Evolutionary conservation across 352 stramenopile species (phyloP), one percentile per base, ranked within the genome.

Genomic region (Nothophytophthora sp.): DNA sequence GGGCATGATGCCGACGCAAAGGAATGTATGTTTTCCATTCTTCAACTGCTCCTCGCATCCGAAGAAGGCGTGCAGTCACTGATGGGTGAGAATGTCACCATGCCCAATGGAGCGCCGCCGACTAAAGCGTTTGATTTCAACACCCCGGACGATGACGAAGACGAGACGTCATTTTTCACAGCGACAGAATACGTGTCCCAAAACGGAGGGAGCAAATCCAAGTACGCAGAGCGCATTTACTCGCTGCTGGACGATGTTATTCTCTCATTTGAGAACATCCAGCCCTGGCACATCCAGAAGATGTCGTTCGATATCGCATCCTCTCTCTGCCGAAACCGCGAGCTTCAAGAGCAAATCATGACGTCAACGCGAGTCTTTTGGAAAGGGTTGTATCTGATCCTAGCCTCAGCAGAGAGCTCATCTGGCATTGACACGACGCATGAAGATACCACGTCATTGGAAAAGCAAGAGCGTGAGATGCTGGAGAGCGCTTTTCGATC

Each of bases 271-370:
- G 77, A 89, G 41, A 81, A 83, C 15, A 86, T 87, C n/a, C 81
- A 90, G 54, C 73, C 77, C 18, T 90, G 77, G 77, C 75, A 86
- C 38, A 80, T 90, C 15, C 81, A 92, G 22, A 86, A 88, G 34
- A 57, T 86, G 24, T 82, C 82, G 10, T 92, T 88, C 55, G 80
- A 85, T 23, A 86, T 90, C 30, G 80, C 86, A 23, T 73, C 76
- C 20, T 76, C 79, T n/a, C 59, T 92, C 24, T 90, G 79, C 36
- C 59, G 61, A 10, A 84, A 68, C 29, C 55, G 32, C 10, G 63
- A 67, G 5, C 55, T 92, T 0, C 82, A 89, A 47, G 55, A 85
- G 16, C 73, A 90, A 57, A 80, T 92, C 12, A 71, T 90, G 29
- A 44, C 61, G 20, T 76, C 66, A 16, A 90, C 79, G 6, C 69